Base-by-base conservation (phyloP, 2,329 filamentous ascomycete genomes). In the Hirsutella rhossiliensis region DNA sequence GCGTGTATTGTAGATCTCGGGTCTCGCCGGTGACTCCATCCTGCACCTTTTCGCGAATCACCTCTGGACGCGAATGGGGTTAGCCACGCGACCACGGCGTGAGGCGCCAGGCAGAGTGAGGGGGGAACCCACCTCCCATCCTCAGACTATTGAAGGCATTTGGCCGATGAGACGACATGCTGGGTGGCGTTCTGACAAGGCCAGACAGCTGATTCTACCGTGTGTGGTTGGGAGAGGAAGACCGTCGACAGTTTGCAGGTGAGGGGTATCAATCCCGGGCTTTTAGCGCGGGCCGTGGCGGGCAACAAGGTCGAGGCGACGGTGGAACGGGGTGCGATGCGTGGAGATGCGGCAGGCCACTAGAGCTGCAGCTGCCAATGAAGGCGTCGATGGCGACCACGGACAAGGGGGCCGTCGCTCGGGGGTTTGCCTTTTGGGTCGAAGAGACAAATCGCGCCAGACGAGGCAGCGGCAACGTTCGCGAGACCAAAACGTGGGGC, bases 31-130 rank as follows among this genome's bases (percentile, higher is more conserved):
- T 98, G 54, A 95, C 73, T 62, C 92, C 92, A 75, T 98, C 92
- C 67, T 98, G 92, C 54, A 98, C 92, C 72, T 95, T 97, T 71
- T 98, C 92, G 64, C 88, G 88, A 63, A 98, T 87, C 53, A 97
- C 85, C 76, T 98, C 92, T 97, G 60, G 23, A 47, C 6, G 30
- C 13, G 3, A 52, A 50, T 48, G 45, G 2, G 11, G 51, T 58
- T 53, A 62, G 56, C 48, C 42, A 47, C 48, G 45, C 45, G 40
- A 50, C 34, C 52, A 40, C 43, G 39, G 27, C 19, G 29, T 36
- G 39, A 43, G 38, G 23, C 20, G 29, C 32, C 38, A 42, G 27
- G 42, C 34, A 18, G 37, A 31, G 38, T 43, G 43, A 43, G 43
- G 13, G 39, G 38, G 43, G 43, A 43, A 58, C 87, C 82, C 76